These are phyloP conservation scores for Chlamydomonas reinhardtii DNA, from an alignment of 163 green algal genomes.

Conservation along the genomic window DNA sequence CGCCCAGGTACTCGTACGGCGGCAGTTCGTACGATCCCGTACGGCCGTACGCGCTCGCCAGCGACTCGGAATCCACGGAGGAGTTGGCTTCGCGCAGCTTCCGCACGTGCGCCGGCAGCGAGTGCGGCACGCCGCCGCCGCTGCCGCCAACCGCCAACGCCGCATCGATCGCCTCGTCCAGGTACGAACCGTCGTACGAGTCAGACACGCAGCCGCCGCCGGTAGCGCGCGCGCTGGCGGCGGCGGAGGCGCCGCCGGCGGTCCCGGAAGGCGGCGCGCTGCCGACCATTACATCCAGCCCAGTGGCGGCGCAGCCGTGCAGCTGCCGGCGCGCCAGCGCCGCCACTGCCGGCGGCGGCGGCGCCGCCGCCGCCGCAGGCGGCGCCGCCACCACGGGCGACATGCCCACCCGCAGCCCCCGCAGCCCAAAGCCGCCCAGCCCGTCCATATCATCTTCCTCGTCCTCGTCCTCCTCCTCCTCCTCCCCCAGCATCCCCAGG, in stretches of 20 bases:
- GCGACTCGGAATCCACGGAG: no score
- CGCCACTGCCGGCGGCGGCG: not conserved
- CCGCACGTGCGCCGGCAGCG: no score
- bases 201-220: not conserved
- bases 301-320: not conserved
- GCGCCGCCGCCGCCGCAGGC: not conserved
- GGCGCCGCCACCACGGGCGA: no score
- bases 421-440: not conserved
- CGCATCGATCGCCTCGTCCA: not conserved
- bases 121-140: no score
- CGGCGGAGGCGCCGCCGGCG: not conserved
- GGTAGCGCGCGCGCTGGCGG: not conserved
- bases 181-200: conserved; percentile 9
- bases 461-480: not conserved
- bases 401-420: not conserved
- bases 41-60: not conserved
- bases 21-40: not conserved
- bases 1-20: conserved; percentile 23
- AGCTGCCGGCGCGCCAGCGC: not conserved
- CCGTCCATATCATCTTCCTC: no score
- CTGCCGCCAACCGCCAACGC: no score
- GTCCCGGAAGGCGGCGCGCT: not conserved
- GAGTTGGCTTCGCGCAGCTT: no score
- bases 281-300: not conserved
- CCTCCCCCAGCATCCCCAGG: not conserved